Evolutionary conservation across 129 eudicot species (phyloP).

Genomic region (Helichrysum umbraculigerum): DNA sequence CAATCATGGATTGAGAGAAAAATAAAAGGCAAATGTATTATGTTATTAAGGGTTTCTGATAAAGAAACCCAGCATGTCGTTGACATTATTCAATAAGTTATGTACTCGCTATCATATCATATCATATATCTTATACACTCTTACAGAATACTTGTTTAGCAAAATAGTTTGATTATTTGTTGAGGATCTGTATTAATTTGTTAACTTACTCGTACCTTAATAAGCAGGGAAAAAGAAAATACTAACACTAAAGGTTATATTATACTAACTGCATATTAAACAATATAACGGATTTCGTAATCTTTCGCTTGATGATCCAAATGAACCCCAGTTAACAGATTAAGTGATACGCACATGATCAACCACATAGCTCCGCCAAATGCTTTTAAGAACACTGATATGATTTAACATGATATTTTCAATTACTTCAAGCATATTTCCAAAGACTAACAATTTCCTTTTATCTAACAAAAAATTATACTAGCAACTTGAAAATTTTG

Average conservation of each 20-base stretch:
- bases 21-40: constrained; percentile 4
- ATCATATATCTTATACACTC: neutral
- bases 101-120: no score
- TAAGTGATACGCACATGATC: constrained; percentile 23
- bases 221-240: neutral
- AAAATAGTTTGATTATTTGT: neutral
- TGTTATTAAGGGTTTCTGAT: no score
- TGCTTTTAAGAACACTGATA: constrained; percentile 39
- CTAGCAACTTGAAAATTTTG: neutral
- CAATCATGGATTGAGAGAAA: constrained; percentile 16
- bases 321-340: neutral
- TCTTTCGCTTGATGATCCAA: neutral
- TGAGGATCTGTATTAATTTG: neutral
- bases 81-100: no score
- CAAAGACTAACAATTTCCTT: neutral
- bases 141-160: neutral
- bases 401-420: neutral
- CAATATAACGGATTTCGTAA: neutral
- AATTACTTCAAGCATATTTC: constrained; percentile 10
- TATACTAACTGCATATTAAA: neutral
- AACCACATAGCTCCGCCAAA: constrained; percentile 29
- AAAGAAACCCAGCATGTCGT: no score
- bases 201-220: neutral
- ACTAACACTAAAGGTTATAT: neutral
- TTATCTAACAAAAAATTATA: neutral